phyloP scores from a whole-genome alignment of 257 asterid genomes.

The Nemophila menziesii region DNA sequence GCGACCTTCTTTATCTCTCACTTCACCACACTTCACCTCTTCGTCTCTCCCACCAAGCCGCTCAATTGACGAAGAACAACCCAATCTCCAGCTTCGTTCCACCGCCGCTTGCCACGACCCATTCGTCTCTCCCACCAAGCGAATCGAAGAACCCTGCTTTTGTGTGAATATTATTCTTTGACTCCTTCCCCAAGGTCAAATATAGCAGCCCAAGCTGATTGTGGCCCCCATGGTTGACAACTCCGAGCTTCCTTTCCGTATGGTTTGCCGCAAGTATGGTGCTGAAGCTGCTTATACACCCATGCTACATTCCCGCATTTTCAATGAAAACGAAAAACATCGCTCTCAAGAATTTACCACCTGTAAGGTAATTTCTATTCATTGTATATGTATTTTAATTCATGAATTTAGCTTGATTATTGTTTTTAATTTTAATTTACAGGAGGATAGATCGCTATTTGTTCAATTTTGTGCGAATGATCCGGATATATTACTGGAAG shows the following conservation, averaged over 20 bases:
- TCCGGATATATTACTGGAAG: constrained; percentile 70
- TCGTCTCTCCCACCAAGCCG: too few species aligned
- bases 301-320: constrained; percentile 89
- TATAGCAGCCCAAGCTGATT: constrained; percentile 53
- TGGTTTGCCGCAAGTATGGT: constrained; percentile 90
- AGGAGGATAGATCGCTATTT: constrained; percentile 96
- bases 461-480: constrained; percentile 98
- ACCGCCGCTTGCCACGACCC: too few species aligned
- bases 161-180: too few species aligned
- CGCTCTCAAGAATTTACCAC: constrained; percentile 79
- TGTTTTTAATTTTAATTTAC: constrained; percentile 14
- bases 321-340: constrained; percentile 60
- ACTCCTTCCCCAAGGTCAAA: too few species aligned
- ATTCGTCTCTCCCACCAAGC: too few species aligned
- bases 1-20: too few species aligned
- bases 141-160: too few species aligned
- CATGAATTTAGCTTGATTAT: constrained; percentile 1
- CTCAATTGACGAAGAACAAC: too few species aligned
- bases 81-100: too few species aligned
- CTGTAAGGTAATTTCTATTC: constrained; percentile 63
- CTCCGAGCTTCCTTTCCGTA: constrained; percentile 92
- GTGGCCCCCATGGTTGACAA: constrained; percentile 98
- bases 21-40: too few species aligned
- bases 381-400: too few species aligned
- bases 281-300: constrained; percentile 97